Evolutionary conservation across 805 yeast species (phyloP).

Genomic region (Candida nitratophila): DNA sequence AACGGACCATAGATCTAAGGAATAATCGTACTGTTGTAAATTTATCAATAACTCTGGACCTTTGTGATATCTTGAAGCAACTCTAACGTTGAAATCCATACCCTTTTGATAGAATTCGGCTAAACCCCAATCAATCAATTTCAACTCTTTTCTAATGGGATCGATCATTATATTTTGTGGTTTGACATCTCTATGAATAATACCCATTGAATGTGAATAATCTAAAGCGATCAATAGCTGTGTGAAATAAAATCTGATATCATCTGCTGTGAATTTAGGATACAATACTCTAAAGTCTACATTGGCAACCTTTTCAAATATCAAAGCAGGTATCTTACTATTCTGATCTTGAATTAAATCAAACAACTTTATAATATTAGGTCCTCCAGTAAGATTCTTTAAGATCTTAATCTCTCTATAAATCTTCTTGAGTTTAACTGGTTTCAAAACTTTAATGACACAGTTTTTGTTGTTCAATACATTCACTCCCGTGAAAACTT

Average conservation of each 20-base stretch:
- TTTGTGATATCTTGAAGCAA: conserved; percentile 85
- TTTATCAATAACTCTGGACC: conserved; percentile 88
- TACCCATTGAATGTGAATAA: conserved; percentile 88
- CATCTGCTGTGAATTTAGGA: conserved; percentile 68
- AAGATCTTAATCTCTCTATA: conserved; percentile 84
- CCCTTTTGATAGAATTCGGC: conserved; percentile 92
- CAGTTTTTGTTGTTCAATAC: conserved; percentile 53
- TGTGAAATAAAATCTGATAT: conserved; percentile 76
- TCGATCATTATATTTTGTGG: conserved; percentile 95
- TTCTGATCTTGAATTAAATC: conserved; percentile 87
- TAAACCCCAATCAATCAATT: conserved; percentile 91
- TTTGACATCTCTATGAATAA: conserved; percentile 91
- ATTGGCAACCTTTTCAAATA: conserved; percentile 80
- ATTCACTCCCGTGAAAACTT: conserved; percentile 82
- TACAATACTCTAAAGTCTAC: conserved; percentile 81
- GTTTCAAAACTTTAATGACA: conserved; percentile 87
- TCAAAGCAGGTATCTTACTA: conserved; percentile 80
- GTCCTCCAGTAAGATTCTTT: conserved; percentile 79
- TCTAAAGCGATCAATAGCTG: conserved; percentile 80
- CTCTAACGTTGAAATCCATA: conserved; percentile 84
- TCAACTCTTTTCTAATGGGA: conserved; percentile 50
- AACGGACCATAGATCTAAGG: conserved; percentile 83
- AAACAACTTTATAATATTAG: conserved; percentile 65
- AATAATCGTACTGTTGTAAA: conserved; percentile 77
- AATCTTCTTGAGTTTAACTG: conserved; percentile 88